phyloP scores from a whole-genome alignment of 495 filamentous ascomycete species.

The Podospora pseudoanserina region DNA sequence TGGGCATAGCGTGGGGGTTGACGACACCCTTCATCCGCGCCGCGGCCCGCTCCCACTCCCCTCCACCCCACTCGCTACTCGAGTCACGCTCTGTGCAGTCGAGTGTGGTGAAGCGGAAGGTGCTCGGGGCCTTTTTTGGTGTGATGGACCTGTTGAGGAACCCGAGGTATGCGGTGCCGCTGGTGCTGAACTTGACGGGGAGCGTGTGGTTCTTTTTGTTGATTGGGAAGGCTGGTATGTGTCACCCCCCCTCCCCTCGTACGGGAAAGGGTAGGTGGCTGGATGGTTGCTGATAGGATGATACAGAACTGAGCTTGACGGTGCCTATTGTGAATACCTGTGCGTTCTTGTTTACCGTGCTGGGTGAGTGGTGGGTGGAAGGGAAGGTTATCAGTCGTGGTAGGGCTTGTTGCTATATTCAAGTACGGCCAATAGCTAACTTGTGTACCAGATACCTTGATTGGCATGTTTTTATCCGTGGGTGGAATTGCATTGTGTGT shows the following conservation, averaged over 20 bases:
- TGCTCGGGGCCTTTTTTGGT: conserved; percentile 60
- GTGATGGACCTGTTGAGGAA: conserved; percentile 74
- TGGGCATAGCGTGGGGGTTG: conserved; percentile 80
- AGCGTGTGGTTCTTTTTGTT: conserved; percentile 97
- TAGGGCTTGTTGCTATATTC: conserved; percentile 30
- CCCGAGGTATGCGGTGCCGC: conserved; percentile 77
- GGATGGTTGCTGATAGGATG: conserved; percentile 6
- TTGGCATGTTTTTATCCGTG: conserved; percentile 15
- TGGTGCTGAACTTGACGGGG: conserved; percentile 88
- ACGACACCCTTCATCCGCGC: conserved; percentile 73
- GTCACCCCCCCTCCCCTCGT: background rate
- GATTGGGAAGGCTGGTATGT: conserved; percentile 84
- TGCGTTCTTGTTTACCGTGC: conserved; percentile 90
- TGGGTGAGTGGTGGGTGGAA: conserved; percentile 94
- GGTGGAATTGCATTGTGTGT: conserved; percentile 20
- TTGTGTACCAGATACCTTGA: conserved; percentile 12
- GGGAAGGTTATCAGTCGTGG: conserved; percentile 79
- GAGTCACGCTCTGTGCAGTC: conserved; percentile 34
- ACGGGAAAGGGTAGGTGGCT: background rate
- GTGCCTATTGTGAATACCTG: conserved; percentile 93
- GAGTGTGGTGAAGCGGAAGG: conserved; percentile 53
- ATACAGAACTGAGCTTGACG: conserved; percentile 78
- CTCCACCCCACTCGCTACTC: conserved; percentile 50
- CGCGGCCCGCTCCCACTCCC: conserved; percentile 58
- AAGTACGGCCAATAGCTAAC: conserved; percentile 1